Conservation (phyloP, 2,329 filamentous ascomycete genomes). For the Harringtonia lauricola region DNA sequence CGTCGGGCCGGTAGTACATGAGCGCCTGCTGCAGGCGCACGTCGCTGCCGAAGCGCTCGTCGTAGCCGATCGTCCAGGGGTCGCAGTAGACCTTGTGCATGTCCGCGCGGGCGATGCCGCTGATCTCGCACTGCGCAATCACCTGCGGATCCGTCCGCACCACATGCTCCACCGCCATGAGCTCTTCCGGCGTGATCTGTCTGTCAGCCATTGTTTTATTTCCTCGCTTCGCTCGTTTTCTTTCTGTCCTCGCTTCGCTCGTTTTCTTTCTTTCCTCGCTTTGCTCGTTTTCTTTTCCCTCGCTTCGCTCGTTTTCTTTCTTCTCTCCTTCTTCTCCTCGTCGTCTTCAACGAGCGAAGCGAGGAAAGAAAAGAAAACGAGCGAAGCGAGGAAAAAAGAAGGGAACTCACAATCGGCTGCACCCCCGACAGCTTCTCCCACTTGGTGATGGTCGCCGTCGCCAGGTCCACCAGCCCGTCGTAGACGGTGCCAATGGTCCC, state of each 20-base stretch:
- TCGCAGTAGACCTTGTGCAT: conserved; percentile 97
- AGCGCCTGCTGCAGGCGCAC: conserved; percentile 81
- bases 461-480: conserved; percentile 70
- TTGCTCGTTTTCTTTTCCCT: no score
- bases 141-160: conserved; percentile 71
- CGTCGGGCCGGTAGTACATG: conserved; percentile 89
- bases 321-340: background rate
- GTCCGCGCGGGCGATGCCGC: conserved; percentile 68
- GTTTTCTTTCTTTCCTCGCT: no score
- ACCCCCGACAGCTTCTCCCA: conserved; percentile 70
- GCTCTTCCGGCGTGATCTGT: conserved; percentile 82
- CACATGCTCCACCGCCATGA: conserved; percentile 67
- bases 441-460: conserved; percentile 51
- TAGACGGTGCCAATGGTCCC: conserved; percentile 75
- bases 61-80: conserved; percentile 91
- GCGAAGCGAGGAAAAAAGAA: no score
- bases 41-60: conserved; percentile 73
- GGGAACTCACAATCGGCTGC: conserved; percentile 67
- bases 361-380: background rate
- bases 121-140: conserved; percentile 78
- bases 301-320: background rate
- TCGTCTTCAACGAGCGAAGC: no score
- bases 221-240: no score
- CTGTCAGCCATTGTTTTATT: background rate
- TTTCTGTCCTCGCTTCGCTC: no score